phyloP scores from a whole-genome alignment of 2,329 filamentous ascomycete genomes.

The Verticillium nubilum region DNA sequence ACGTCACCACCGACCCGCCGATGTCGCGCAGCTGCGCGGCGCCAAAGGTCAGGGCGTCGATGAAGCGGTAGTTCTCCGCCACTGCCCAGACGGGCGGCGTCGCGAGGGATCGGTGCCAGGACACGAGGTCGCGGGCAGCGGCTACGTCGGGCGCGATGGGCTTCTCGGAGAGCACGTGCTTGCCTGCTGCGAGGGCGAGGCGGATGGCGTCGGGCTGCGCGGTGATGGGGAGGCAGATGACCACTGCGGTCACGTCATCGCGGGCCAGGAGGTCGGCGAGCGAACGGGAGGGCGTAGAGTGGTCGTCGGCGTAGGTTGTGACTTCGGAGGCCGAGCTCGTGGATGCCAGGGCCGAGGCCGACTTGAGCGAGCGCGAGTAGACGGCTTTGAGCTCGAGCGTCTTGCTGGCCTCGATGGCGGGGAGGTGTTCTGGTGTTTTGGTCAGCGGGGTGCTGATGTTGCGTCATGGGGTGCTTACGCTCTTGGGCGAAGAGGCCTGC shows the following conservation, averaged over 20 bases:
- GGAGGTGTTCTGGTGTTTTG: slow-evolving; percentile 18
- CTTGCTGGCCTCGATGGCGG: slow-evolving; percentile 51
- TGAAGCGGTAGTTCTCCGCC: slow-evolving; percentile 70
- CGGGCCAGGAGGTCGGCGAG: slow-evolving; percentile 48
- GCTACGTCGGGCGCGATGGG: slow-evolving; percentile 58
- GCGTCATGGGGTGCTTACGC: neutral
- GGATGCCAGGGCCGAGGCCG: slow-evolving; percentile 40
- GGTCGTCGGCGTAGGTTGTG: slow-evolving; percentile 53
- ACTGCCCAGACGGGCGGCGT: slow-evolving; percentile 46
- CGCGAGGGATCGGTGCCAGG: slow-evolving; percentile 20
- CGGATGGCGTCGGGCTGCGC: slow-evolving; percentile 54
- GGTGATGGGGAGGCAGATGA: slow-evolving; percentile 58
- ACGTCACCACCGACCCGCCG: slow-evolving; percentile 19
- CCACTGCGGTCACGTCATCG: slow-evolving; percentile 48
- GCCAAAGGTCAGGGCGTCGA: slow-evolving; percentile 48
- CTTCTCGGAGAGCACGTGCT: slow-evolving; percentile 67
- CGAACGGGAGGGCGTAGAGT: slow-evolving; percentile 29
- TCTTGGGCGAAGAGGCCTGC: slow-evolving; percentile 3
- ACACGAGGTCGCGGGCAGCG: slow-evolving; percentile 33
- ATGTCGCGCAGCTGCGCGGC: slow-evolving; percentile 44
- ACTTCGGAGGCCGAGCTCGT: slow-evolving; percentile 16
- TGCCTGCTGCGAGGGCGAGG: slow-evolving; percentile 56
- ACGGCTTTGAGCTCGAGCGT: slow-evolving; percentile 55
- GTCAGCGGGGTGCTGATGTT: neutral
- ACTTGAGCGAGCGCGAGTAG: slow-evolving; percentile 57